Conservation (phyloP, 768 basidiomycete genomes). For the Lentinula raphanica region DNA sequence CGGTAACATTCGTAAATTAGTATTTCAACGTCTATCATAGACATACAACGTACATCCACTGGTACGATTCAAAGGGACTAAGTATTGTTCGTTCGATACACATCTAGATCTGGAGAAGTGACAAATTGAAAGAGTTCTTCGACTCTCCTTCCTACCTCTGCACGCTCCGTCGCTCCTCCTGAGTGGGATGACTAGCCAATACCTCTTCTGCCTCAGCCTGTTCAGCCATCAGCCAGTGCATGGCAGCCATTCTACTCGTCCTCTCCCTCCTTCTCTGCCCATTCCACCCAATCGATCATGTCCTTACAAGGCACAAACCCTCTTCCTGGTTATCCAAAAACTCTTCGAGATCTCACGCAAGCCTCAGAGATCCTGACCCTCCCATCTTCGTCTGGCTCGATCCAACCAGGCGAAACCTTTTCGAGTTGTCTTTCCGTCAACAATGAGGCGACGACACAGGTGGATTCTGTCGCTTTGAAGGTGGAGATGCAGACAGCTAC, state of each 20-base stretch:
- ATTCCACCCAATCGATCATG: conserved; percentile 70
- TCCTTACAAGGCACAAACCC: conserved; percentile 72
- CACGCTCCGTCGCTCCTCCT: no score
- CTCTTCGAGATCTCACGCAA: conserved; percentile 75
- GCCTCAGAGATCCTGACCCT: conserved; percentile 75
- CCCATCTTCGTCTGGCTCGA: conserved; percentile 78
- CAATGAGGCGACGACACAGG: conserved; percentile 62
- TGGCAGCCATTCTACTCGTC: conserved; percentile 89
- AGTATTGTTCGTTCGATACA: no score
- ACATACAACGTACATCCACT: no score
- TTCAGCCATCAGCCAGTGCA: conserved; percentile 62
- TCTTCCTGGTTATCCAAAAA: conserved; percentile 74
- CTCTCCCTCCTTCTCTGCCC: conserved; percentile 68
- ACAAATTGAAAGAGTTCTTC: no score
- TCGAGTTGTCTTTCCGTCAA: conserved; percentile 77
- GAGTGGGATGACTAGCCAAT: no score
- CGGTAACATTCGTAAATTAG: no score
- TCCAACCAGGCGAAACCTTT: conserved; percentile 88
- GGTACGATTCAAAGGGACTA: no score
- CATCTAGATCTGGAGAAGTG: no score
- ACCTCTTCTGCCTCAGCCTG: no score
- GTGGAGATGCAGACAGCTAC: conserved; percentile 85
- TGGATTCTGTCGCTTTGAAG: conserved; percentile 60
- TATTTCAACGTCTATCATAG: no score
- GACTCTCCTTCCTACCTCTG: no score